A percentile compares a stretch with the other conserved stretches of the same genome.
These are phyloP conservation scores for Yamadazyma sp. DNA, from an alignment of 1,139 yeast genomes.

Conservation along the genomic window DNA sequence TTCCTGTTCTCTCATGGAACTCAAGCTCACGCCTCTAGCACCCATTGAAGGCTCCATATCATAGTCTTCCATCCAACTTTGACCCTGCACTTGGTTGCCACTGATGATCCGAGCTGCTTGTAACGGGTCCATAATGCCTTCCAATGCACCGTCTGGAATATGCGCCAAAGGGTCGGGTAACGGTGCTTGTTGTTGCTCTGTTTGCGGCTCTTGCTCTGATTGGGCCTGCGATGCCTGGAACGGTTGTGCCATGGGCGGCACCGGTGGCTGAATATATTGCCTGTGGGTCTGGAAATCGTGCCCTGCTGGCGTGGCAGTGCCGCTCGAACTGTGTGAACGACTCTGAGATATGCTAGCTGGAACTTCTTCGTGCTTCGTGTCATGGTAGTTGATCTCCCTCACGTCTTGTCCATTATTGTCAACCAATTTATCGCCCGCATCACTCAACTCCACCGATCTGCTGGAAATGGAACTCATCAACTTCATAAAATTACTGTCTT, in stretches of 20 bases:
- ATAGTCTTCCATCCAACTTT: conserved; percentile 35
- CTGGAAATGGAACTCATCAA: conserved; percentile 41
- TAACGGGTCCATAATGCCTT: conserved; percentile 30
- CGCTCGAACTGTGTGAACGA: background rate
- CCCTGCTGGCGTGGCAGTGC: background rate
- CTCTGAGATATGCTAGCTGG: conserved; percentile 4
- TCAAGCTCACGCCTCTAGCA: conserved; percentile 17
- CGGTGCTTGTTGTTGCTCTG: background rate
- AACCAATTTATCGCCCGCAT: conserved; percentile 41
- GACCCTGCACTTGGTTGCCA: conserved; percentile 40
- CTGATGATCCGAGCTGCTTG: conserved; percentile 44
- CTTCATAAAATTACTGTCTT: conserved; percentile 40
- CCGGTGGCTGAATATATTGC: background rate
- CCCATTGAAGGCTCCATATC: background rate
- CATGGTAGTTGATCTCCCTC: conserved; percentile 14
- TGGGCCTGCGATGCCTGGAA: background rate
- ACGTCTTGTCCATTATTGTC: conserved; percentile 30
- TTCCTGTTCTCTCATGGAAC: conserved; percentile 36
- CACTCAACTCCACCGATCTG: conserved; percentile 34
- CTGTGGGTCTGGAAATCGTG: conserved; percentile 5
- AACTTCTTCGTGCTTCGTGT: conserved; percentile 5
- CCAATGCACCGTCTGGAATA: conserved; percentile 39
- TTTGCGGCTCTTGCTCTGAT: background rate
- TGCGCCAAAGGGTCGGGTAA: conserved; percentile 47
- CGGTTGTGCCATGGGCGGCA: background rate